Conservation (phyloP, 139 green algal genomes). For the Volvox reticuliferus region DNA sequence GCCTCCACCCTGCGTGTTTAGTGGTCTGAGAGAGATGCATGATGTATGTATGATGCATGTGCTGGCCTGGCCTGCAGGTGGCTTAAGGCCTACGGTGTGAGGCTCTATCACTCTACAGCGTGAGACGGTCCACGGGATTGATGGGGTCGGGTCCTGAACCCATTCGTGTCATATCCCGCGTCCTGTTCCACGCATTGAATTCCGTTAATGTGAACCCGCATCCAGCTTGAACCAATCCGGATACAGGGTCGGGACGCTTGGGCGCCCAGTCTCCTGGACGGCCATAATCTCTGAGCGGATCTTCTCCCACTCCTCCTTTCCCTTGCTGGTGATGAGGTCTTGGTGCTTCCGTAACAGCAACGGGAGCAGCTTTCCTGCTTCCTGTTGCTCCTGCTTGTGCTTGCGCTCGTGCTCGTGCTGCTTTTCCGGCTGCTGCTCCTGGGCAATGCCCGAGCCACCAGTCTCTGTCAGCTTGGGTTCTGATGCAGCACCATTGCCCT, state of each 20-base stretch:
- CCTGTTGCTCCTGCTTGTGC: background rate
- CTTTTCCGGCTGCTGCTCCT: background rate
- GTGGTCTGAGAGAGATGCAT: no score
- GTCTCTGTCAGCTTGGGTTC: background rate
- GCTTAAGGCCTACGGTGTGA: no score
- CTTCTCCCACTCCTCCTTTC: constrained; percentile 1
- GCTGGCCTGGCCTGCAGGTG: no score
- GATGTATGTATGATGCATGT: no score
- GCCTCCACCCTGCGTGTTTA: no score
- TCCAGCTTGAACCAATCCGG: background rate
- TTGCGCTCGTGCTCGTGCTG: no score
- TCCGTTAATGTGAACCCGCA: no score
- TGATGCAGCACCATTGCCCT: no score
- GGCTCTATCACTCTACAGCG: no score
- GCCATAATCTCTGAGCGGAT: background rate
- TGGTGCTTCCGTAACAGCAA: background rate
- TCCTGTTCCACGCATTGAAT: background rate
- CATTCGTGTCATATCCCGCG: no score
- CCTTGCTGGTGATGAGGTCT: background rate
- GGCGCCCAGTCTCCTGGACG: background rate
- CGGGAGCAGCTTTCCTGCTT: background rate
- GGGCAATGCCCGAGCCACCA: background rate
- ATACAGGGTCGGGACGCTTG: background rate
- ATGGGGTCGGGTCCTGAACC: no score
- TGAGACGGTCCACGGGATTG: no score